Base-by-base conservation (phyloP, 2,329 filamentous ascomycete genomes). In the Talaromyces sp. region DNA sequence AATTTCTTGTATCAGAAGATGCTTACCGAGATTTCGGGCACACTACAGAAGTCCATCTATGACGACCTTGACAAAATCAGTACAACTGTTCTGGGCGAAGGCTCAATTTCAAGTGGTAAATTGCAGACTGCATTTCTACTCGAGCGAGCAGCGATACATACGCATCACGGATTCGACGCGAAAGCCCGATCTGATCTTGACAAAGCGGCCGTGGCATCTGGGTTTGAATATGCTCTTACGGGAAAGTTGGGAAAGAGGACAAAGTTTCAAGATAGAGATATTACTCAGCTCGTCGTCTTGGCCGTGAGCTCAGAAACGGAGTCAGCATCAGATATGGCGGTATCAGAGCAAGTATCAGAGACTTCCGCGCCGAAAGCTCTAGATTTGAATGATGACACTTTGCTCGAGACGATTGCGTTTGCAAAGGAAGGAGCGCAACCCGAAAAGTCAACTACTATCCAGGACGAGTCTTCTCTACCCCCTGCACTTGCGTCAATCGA, bases 221-320 rank as follows among this genome's bases (percentile, higher is more conserved):
- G 86, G 0, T 91, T 99, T 66, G 83, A 87, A 19, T 98, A 96
- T 77, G 90, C 89, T 0, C 77, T 99, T 63, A 96, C 92, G 0
- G 95, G 95, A 43, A 87, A 91, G 25, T 78, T 99, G 69, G 95
- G 95, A 17, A 98, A 84, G 75, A 74, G 79, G 64, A 81, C 77
- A 2, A 79, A 80, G 64, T 82, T 79, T 65, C 81, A 80, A 69
- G 71, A 78, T 13, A 72, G 76, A 3, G 74, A 79, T 68, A 82
- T 88, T 67, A 97, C 92, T 71, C 95, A 99, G 76, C 83, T 99
- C 33, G 90, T 99, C 1, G 92, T 99, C 2, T 81, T 98, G 35
- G 95, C 95, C 0, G 92, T 87, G 75, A 97, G 93, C 74, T 82
- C 82, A 7, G 79, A 80, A 27, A 73, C 78, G 35, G 56, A 69